Percentiles rank a stretch among this genome's conserved stretches.
phyloP scores from a whole-genome alignment of 2,329 filamentous ascomycete species.

The Metarhizium guizhouense region DNA sequence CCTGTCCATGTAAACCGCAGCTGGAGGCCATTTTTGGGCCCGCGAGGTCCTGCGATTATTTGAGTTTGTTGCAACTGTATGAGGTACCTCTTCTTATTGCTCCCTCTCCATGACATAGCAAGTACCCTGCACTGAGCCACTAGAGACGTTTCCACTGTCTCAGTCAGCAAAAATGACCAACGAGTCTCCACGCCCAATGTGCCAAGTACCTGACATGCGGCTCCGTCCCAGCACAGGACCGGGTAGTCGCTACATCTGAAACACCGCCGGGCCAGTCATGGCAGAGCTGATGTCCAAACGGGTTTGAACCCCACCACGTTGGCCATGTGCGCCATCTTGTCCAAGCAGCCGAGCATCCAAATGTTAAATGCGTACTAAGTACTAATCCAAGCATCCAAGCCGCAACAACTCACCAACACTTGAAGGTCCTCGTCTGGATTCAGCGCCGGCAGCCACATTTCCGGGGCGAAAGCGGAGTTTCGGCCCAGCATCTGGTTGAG shows the following conservation, averaged over 20 bases:
- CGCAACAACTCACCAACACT: not conserved
- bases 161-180: no score
- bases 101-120: no score
- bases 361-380: not conserved
- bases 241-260: slow-evolving; percentile 4
- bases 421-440: not conserved
- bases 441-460: not conserved
- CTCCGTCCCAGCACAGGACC: not conserved
- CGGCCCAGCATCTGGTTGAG: not conserved
- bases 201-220: not conserved
- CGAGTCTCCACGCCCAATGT: not conserved
- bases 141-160: no score
- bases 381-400: not conserved
- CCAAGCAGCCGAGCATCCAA: no score
- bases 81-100: no score
- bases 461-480: not conserved
- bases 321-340: not conserved
- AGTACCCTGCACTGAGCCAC: no score
- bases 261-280: slow-evolving; percentile 9
- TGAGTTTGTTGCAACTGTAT: no score
- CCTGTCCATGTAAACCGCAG: no score
- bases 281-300: slow-evolving; percentile 2
- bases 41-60: not conserved
- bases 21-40: no score
- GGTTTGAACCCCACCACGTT: not conserved